These are phyloP conservation scores for Skeletonema costatum DNA, from an alignment of 108 stramenopile genomes.

Conservation along the genomic window DNA sequence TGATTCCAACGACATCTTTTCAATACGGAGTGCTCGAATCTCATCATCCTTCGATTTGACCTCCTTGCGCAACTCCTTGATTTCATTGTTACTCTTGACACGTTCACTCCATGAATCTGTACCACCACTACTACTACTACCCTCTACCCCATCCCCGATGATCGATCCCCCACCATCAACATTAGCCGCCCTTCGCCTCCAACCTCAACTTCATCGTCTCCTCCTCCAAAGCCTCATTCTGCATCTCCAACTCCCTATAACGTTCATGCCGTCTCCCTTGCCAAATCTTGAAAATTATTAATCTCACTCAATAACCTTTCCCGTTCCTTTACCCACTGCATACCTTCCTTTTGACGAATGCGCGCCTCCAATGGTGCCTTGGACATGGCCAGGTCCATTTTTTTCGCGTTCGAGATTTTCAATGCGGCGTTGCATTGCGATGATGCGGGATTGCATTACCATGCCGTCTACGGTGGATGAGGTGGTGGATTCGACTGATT, in stretches of 20 bases:
- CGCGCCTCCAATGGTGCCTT: slow-evolving; percentile 88
- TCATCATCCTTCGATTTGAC: slow-evolving; percentile 73
- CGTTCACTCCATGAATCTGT: slow-evolving; percentile 70
- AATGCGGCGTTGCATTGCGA: slow-evolving; percentile 71
- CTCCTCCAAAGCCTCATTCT: slow-evolving; percentile 67
- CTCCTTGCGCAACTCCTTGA: slow-evolving; percentile 74
- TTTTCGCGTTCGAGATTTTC: slow-evolving; percentile 83
- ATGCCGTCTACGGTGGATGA: slow-evolving; percentile 53
- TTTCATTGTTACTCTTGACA: slow-evolving; percentile 74
- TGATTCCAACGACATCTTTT: slow-evolving; percentile 83
- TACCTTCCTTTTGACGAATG: slow-evolving; percentile 86
- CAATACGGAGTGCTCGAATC: slow-evolving; percentile 68
- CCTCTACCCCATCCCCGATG: slow-evolving; percentile 1
- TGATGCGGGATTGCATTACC: slow-evolving; percentile 68
- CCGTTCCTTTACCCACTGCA: slow-evolving; percentile 69
- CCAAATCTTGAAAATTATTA: slow-evolving; percentile 45
- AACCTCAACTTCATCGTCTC: slow-evolving; percentile 57
- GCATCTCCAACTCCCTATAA: slow-evolving; percentile 65
- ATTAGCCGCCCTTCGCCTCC: slow-evolving; percentile 67
- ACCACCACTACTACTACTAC: neutral
- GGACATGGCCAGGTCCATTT: slow-evolving; percentile 82
- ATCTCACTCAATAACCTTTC: slow-evolving; percentile 68
- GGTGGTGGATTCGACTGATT: slow-evolving; percentile 17
- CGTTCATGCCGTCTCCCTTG: slow-evolving; percentile 72
- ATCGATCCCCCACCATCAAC: slow-evolving; percentile 21